These are phyloP conservation scores for Dothistroma septosporum DNA, from an alignment of 2,329 filamentous ascomycete species.

Conservation along the genomic window DNA sequence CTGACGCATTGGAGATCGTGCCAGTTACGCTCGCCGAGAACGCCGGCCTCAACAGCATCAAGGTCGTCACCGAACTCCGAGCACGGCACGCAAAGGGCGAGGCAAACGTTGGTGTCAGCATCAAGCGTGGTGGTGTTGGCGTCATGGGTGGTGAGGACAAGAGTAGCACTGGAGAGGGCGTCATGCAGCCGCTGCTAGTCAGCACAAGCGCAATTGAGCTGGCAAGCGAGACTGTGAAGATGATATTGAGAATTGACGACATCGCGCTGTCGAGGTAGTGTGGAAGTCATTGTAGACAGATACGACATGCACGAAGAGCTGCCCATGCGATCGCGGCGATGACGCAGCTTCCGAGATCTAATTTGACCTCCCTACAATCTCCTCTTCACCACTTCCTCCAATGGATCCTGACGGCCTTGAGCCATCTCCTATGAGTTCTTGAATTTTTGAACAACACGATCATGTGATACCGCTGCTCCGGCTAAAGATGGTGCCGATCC, in stretches of 20 bases:
- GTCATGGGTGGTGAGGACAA: constrained; percentile 64
- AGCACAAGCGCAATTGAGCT: constrained; percentile 97
- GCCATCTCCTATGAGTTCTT: background rate
- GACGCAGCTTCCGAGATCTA: background rate
- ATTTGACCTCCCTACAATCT: too few species aligned
- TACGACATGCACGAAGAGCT: background rate
- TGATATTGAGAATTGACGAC: constrained; percentile 70
- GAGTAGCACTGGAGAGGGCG: constrained; percentile 49
- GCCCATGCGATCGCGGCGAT: background rate
- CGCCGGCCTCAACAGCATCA: constrained; percentile 95
- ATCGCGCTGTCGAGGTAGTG: constrained; percentile 50
- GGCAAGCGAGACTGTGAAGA: constrained; percentile 97
- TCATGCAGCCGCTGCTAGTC: constrained; percentile 90
- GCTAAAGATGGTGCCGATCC: background rate
- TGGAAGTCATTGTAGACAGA: background rate
- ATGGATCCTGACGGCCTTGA: too few species aligned
- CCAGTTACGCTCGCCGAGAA: constrained; percentile 97
- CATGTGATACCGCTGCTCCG: background rate
- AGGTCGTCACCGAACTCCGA: constrained; percentile 92
- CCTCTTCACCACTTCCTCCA: too few species aligned
- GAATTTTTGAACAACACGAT: background rate
- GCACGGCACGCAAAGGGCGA: constrained; percentile 93
- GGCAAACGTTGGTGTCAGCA: constrained; percentile 94
- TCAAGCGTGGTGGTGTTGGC: constrained; percentile 96
- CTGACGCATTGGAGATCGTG: constrained; percentile 94